phyloP scores from a whole-genome alignment of 1,284 basidiomycete species.

The Trichosporon inkin region DNA sequence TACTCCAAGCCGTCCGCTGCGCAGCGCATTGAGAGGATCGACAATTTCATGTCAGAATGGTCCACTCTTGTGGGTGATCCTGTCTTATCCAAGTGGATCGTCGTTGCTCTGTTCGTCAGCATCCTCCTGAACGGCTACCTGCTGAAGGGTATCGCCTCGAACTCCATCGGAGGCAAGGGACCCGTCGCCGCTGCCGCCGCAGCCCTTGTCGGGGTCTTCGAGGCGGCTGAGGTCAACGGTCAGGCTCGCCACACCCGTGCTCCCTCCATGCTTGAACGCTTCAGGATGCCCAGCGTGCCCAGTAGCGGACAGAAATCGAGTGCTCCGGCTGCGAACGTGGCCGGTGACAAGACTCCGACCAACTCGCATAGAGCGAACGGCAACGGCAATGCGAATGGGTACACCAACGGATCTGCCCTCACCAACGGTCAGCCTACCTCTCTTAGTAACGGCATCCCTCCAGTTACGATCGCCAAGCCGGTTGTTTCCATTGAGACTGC shows the following conservation, averaged over 20 bases:
- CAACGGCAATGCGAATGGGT: slow-evolving; percentile 17
- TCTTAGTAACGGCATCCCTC: slow-evolving; percentile 20
- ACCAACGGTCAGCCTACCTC: slow-evolving; percentile 24
- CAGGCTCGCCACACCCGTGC: slow-evolving; percentile 17
- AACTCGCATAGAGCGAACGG: slow-evolving; percentile 14
- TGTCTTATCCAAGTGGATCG: slow-evolving; percentile 92
- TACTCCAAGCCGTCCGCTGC: slow-evolving; percentile 18
- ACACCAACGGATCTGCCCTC: slow-evolving; percentile 13
- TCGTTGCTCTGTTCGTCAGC: slow-evolving; percentile 77
- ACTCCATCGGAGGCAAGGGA: slow-evolving; percentile 49
- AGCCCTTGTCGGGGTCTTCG: slow-evolving; percentile 50
- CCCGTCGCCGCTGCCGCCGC: slow-evolving; percentile 53
- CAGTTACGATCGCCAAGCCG: slow-evolving; percentile 25
- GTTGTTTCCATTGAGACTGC: slow-evolving; percentile 14
- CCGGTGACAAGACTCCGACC: slow-evolving; percentile 27
- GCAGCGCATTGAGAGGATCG: slow-evolving; percentile 57
- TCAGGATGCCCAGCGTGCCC: slow-evolving; percentile 10
- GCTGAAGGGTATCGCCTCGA: slow-evolving; percentile 65
- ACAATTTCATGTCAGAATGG: slow-evolving; percentile 91
- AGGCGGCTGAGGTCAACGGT: slow-evolving; percentile 24
- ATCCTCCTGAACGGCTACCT: slow-evolving; percentile 92
- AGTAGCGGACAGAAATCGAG: slow-evolving; percentile 9
- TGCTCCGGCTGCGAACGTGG: slow-evolving; percentile 3
- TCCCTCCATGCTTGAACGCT: slow-evolving; percentile 18
- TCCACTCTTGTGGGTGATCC: slow-evolving; percentile 92